Base-by-base conservation (phyloP, 352 stramenopile species). In the Thalassiosira exigua region DNA sequence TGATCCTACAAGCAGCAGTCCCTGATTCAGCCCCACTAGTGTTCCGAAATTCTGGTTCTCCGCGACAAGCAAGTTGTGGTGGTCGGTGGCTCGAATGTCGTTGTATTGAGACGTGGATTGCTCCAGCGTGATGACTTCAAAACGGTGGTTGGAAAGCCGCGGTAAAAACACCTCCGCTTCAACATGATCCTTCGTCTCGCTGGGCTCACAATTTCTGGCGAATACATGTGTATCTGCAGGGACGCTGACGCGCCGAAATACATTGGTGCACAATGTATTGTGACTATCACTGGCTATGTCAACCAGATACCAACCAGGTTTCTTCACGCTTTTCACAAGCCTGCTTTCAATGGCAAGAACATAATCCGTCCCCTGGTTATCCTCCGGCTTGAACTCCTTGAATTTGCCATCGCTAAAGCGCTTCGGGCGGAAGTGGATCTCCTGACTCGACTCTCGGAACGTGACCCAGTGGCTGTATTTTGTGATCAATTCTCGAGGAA, bases 381-480 rank as follows among this genome's bases (percentile, higher is more conserved):
- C 22, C 22, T 14, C 9, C n/a, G 33, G 57, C 30, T 3, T 17
- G 57, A 66, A 52, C 14, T 5, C 51, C 32, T 66, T 66, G 57
- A 66, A 66, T 53, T 44, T 51, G 26, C 32, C 14, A 27, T 51
- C 33, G 3, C 30, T 32, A 36, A 51, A 66, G 17, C 29, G 11
- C 33, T 66, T 66, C 17, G 57, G 57, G 2, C 57, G 59, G 41
- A 58, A 58, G 54, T 42, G 39, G 12, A 58, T 21, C 44, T 41
- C 42, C 2, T n/a, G 26, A 14, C n/a, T 36, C 7, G 19, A 36
- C 53, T 19, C 12, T n/a, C n/a, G n/a, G n/a, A n/a, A n/a, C 14
- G 44, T 24, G 41, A 58, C 44, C 59, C 59, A 69, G 56, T 69
- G 59, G 26, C 59, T 69, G n/a, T 58, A 54, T 21, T 58, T 24